These are phyloP conservation scores for Sanghuangporus weigelae DNA, from an alignment of 1,284 basidiomycete species.

Conservation along the genomic window DNA sequence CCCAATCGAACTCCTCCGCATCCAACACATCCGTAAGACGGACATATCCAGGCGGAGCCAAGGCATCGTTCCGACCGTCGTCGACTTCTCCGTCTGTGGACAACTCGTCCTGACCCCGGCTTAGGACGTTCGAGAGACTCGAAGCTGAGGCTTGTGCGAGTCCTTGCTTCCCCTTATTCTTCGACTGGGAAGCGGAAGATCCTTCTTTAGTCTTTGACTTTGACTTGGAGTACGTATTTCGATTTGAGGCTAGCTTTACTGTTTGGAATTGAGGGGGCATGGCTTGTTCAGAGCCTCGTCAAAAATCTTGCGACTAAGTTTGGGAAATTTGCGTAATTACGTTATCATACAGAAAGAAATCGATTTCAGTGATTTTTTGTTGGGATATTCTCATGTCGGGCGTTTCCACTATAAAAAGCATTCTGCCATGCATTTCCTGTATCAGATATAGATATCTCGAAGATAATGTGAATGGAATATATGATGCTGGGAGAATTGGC, in stretches of 20 bases:
- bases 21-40: slow-evolving; percentile 30
- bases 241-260: neutral
- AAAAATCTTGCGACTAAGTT: no score
- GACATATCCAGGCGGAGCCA: neutral
- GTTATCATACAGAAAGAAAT: no score
- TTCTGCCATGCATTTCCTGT: no score
- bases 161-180: neutral
- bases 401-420: no score
- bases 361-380: no score
- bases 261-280: neutral
- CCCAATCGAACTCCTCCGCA: slow-evolving; percentile 61
- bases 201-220: neutral
- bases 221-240: neutral
- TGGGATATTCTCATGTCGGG: no score
- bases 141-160: neutral
- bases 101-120: neutral
- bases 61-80: neutral
- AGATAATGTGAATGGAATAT: no score
- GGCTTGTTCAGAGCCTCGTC: neutral
- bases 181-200: neutral
- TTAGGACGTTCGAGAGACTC: neutral
- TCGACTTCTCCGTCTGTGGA: neutral
- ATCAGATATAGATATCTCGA: no score
- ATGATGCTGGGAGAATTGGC: no score
- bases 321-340: neutral